A percentile compares a stretch with the other conserved stretches of the same genome.
These are phyloP conservation scores for Scheffersomyces lignicola DNA, from an alignment of 1,139 yeast species.

Conservation along the genomic window DNA sequence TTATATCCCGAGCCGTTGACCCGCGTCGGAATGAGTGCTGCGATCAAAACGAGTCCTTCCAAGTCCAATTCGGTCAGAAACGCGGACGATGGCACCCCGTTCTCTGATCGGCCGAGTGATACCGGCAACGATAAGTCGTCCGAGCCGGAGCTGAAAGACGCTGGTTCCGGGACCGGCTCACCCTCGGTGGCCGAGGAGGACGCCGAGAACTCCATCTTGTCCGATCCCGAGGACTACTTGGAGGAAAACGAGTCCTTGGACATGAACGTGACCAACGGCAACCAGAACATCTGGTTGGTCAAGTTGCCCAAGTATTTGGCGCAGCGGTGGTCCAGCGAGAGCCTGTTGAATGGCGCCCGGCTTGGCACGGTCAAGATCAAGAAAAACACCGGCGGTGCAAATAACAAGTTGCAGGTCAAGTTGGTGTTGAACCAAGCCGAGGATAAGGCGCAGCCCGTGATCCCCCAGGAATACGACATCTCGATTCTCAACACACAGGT, in stretches of 20 bases:
- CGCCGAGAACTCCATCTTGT: conserved; percentile 34
- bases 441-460: conserved; percentile 24
- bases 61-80: not conserved
- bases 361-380: conserved; percentile 80
- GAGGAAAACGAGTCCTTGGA: conserved; percentile 63
- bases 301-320: conserved; percentile 86
- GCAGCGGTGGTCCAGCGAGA: conserved; percentile 72
- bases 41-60: conserved; percentile 3
- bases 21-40: conserved; percentile 3
- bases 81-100: not conserved
- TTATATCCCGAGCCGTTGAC: too few relatives aligned
- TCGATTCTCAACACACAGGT: conserved; percentile 76
- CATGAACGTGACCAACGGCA: conserved; percentile 53
- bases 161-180: not conserved
- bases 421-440: conserved; percentile 48
- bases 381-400: conserved; percentile 28
- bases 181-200: conserved; percentile 20
- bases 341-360: conserved; percentile 66
- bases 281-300: conserved; percentile 86
- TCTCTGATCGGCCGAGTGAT: not conserved
- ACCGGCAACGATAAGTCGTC: not conserved
- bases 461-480: conserved; percentile 86
- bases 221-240: conserved; percentile 50
- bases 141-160: not conserved
- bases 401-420: conserved; percentile 56